A percentile compares a stretch with the other conserved stretches of the same genome.
phyloP scores from a whole-genome alignment of 108 stramenopile genomes.

The Aurantiochytrium sp. region DNA sequence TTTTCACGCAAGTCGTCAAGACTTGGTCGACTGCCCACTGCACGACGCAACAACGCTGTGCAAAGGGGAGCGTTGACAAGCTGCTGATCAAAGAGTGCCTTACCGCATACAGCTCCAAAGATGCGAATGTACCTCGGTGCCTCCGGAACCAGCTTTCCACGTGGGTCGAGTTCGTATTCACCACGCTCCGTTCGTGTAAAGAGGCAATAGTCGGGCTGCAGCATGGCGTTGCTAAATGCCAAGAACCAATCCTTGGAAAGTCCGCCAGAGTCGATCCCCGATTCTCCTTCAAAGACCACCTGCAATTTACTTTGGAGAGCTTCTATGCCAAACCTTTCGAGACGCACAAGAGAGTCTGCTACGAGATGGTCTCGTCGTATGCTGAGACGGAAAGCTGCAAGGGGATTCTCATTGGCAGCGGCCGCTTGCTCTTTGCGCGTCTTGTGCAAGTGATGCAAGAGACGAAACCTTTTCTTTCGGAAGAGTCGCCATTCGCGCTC shows the following conservation, averaged over 20 bases:
- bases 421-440: background rate
- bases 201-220: background rate
- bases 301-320: background rate
- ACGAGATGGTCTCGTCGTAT: background rate
- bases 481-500: conserved; percentile 5
- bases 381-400: background rate
- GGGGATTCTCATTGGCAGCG: background rate
- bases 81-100: conserved; percentile 2
- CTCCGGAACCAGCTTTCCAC: background rate
- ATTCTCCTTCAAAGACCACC: conserved; percentile 18
- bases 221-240: background rate
- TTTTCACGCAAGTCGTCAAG: background rate
- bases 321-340: background rate
- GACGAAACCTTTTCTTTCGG: background rate
- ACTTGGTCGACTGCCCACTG: background rate
- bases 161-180: background rate
- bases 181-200: background rate
- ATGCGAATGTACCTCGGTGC: background rate
- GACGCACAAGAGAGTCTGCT: background rate
- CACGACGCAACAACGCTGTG: background rate
- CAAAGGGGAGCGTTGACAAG: background rate
- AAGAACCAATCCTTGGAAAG: conserved; percentile 29
- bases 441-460: background rate
- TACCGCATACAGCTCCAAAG: background rate
- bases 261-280: conserved; percentile 24